phyloP scores from a whole-genome alignment of 139 green algal species.

The Closterium sp. region DNA sequence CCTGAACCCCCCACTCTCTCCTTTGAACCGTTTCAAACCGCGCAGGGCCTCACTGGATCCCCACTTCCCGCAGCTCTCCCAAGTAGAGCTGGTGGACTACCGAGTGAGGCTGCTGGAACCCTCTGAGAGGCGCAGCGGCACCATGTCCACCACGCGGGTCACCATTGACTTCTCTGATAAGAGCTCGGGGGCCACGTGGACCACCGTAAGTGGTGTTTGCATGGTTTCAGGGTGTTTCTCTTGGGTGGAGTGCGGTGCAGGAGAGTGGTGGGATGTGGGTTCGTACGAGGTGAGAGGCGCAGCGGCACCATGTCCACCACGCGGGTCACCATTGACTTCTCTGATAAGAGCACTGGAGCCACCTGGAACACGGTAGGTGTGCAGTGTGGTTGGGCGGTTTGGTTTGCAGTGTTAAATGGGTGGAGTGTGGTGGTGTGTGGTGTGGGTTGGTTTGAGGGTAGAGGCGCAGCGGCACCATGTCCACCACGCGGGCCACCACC shows the following conservation, averaged over 20 bases:
- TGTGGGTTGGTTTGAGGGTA: neutral
- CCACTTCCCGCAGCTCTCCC: conserved; percentile 49
- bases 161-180: conserved; percentile 56
- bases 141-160: conserved; percentile 52
- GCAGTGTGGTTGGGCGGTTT: neutral
- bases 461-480: conserved; percentile 10
- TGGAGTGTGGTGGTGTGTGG: neutral
- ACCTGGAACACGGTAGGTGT: conserved; percentile 42
- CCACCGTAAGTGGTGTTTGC: conserved; percentile 9
- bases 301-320: conserved; percentile 42
- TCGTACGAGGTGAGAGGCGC: too few species aligned
- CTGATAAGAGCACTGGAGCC: neutral
- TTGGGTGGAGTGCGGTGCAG: neutral
- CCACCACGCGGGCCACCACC: conserved; percentile 59
- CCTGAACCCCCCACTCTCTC: too few species aligned
- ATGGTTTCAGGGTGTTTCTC: too few species aligned
- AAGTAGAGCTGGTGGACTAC: conserved; percentile 51
- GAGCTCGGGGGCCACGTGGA: conserved; percentile 25
- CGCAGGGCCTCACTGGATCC: conserved; percentile 20
- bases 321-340: conserved; percentile 57
- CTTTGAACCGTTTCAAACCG: neutral
- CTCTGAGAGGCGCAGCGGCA: neutral
- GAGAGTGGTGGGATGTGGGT: neutral
- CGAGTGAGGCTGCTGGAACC: conserved; percentile 49
- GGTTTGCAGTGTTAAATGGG: too few species aligned